A percentile compares a stretch with the other conserved stretches of the same genome.
These are phyloP conservation scores for Nannizzia gypsea DNA, from an alignment of 2,329 filamentous ascomycete species.

Conservation along the genomic window DNA sequence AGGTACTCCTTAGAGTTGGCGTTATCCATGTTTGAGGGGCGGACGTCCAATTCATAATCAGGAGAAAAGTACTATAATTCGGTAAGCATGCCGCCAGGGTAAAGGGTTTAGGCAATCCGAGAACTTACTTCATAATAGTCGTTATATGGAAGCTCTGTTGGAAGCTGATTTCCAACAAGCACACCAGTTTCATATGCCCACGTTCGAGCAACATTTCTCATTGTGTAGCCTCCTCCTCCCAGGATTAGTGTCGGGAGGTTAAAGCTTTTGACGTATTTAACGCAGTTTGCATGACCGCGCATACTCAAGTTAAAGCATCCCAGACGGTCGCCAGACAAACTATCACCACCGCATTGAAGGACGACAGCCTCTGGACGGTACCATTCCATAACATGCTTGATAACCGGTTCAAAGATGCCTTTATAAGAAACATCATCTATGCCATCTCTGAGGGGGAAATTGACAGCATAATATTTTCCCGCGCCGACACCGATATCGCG, in stretches of 20 bases:
- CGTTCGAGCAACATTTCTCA: constrained; percentile 52
- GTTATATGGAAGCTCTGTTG: constrained; percentile 77
- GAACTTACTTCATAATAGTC: constrained; percentile 68
- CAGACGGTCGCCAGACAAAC: constrained; percentile 53
- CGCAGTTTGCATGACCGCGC: constrained; percentile 58
- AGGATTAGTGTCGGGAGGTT: constrained; percentile 53
- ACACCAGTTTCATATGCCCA: constrained; percentile 63
- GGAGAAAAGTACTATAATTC: constrained; percentile 50
- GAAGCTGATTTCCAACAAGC: constrained; percentile 71
- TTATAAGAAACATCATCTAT: constrained; percentile 58
- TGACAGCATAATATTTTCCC: constrained; percentile 57
- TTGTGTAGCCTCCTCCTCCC: constrained; percentile 58
- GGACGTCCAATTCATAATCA: constrained; percentile 58
- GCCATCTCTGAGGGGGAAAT: constrained; percentile 57
- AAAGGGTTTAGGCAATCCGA: background rate
- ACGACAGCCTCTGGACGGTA: constrained; percentile 57
- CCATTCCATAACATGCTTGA: constrained; percentile 57
- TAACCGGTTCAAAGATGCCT: constrained; percentile 56
- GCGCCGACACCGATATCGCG: constrained; percentile 56
- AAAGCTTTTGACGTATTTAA: constrained; percentile 57
- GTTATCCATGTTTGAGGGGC: constrained; percentile 62
- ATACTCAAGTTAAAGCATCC: constrained; percentile 62
- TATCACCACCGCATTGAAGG: constrained; percentile 57
- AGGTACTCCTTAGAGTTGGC: constrained; percentile 57
- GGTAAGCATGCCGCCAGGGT: constrained; percentile 5